Percentiles rank a stretch among this genome's conserved stretches.
These are phyloP conservation scores for Pythium guiyangense DNA, from an alignment of 352 stramenopile genomes.

Conservation along the genomic window DNA sequence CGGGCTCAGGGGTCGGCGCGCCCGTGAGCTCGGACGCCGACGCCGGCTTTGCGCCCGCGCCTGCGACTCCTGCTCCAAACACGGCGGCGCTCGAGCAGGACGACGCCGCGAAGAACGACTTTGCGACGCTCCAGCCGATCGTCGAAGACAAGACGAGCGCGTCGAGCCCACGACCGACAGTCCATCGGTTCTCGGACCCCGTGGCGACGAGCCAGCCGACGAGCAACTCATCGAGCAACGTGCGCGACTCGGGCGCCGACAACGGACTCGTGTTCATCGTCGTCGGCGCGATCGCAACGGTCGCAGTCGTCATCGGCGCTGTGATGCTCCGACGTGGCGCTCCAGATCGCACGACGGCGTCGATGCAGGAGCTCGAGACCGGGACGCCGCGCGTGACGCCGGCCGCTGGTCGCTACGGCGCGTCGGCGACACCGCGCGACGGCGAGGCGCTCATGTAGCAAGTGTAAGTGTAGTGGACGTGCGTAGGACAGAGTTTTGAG, in stretches of 20 bases:
- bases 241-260: background rate
- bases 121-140: slow-evolving; percentile 15
- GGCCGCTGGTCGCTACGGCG: slow-evolving; percentile 1
- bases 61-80: background rate
- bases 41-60: background rate
- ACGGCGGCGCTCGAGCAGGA: slow-evolving; percentile 1
- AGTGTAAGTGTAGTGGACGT: background rate
- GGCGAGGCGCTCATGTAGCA: slow-evolving; percentile 2
- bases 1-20: no score
- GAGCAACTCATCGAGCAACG: slow-evolving; percentile 3
- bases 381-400: slow-evolving; percentile 22
- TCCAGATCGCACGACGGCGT: slow-evolving; percentile 5
- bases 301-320: slow-evolving; percentile 11
- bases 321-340: slow-evolving; percentile 9
- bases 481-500: background rate
- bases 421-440: slow-evolving; percentile 5
- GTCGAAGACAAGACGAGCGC: slow-evolving; percentile 4
- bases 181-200: background rate
- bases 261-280: slow-evolving; percentile 18
- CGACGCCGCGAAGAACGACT: slow-evolving; percentile 11
- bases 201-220: slow-evolving; percentile 4
- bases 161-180: background rate
- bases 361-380: slow-evolving; percentile 15
- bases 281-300: slow-evolving; percentile 5
- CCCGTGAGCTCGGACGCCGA: background rate